A percentile compares a stretch with the other conserved stretches of the same genome.
Conservation (phyloP, 2,329 filamentous ascomycete genomes). For the Ceratocystis albifundus region DNA sequence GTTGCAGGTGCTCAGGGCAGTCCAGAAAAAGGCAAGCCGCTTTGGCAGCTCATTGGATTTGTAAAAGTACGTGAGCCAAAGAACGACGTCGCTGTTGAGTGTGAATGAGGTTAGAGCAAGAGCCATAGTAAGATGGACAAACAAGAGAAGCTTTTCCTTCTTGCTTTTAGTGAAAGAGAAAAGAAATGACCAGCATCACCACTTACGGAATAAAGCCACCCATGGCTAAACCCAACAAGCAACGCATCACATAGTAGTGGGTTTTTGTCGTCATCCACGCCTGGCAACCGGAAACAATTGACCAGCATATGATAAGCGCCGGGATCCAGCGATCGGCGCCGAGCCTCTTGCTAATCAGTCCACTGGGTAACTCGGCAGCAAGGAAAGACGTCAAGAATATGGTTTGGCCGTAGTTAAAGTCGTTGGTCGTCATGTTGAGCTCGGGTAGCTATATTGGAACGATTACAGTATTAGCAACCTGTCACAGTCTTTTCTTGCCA, state of each 20-base stretch:
- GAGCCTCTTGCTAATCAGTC: constrained; percentile 40
- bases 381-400: constrained; percentile 38
- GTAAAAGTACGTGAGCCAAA: constrained; percentile 30
- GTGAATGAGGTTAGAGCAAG: not conserved
- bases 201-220: constrained; percentile 41
- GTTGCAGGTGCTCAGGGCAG: constrained; percentile 26
- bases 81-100: constrained; percentile 26
- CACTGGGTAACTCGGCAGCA: constrained; percentile 39
- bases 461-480: not conserved
- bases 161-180: not conserved
- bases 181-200: not conserved
- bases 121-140: not conserved
- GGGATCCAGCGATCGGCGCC: constrained; percentile 40
- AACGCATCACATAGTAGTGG: constrained; percentile 35
- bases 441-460: constrained; percentile 28
- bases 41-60: constrained; percentile 29
- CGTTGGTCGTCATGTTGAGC: constrained; percentile 36
- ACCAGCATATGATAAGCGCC: constrained; percentile 34
- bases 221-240: constrained; percentile 38
- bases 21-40: constrained; percentile 30
- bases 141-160: too few species aligned
- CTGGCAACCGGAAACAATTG: constrained; percentile 33
- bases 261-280: constrained; percentile 31
- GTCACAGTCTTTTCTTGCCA: not conserved
- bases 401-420: constrained; percentile 37